Conservation (phyloP, 768 basidiomycete genomes). For the Clitopilus hobsonii region DNA sequence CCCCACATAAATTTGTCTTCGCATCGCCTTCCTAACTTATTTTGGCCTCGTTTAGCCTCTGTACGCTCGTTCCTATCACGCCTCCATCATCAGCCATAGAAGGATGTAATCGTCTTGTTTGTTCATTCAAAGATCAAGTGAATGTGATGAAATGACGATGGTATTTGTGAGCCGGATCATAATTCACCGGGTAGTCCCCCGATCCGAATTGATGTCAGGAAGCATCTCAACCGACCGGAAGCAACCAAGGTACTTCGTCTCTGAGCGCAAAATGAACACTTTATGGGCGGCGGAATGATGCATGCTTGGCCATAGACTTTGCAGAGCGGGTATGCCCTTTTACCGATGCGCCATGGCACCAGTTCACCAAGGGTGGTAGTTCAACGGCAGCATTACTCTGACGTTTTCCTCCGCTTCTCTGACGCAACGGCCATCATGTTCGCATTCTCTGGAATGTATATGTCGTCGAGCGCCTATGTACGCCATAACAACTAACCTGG, state of each 20-base stretch:
- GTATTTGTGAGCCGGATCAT: background rate
- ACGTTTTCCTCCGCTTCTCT: no score
- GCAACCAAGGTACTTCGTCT: background rate
- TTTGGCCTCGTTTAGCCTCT: background rate
- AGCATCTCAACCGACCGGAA: background rate
- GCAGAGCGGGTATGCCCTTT: no score
- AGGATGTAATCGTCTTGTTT: no score
- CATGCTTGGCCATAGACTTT: no score
- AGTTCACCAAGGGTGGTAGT: no score
- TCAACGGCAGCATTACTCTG: no score
- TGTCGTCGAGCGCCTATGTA: background rate
- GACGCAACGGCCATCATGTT: background rate
- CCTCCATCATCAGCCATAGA: background rate
- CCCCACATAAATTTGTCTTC: background rate
- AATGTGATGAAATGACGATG: no score
- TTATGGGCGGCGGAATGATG: no score
- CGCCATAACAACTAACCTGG: background rate
- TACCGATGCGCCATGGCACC: no score
- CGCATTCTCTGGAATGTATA: background rate
- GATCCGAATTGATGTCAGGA: background rate
- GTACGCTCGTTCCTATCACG: background rate
- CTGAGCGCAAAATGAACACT: background rate
- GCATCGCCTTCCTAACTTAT: background rate
- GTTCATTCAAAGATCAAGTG: no score
- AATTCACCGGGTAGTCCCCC: background rate